Base-by-base conservation (phyloP, 192 early-diverging fungal species). In the Coemansia sp. region DNA sequence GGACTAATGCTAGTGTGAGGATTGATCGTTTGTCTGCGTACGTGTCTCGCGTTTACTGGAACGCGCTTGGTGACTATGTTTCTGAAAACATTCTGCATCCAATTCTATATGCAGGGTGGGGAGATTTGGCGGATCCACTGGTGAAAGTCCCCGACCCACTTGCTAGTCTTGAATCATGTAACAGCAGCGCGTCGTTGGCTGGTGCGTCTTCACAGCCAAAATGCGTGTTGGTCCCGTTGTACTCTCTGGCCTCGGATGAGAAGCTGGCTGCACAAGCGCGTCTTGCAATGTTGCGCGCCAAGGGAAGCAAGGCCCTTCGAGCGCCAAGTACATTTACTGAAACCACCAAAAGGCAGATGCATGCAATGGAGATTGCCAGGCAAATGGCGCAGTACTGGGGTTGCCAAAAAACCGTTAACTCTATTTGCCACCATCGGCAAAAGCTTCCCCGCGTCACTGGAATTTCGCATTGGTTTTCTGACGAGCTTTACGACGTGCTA, bases 321-420 rank as follows among this genome's bases (percentile, higher is more conserved):
- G 75, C 67, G 37, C 70, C 75, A 14, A 72, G 75, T 56, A 75
- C 65, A 20, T 83, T 83, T 45, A 83, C 81, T 7, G 76, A 83
- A 41, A 58, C 63, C 39, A 71, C 81, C 12, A 83, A 83, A 67
- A 68, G 41, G 61, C 80, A 77, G 49, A 72, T 77, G 14, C 75
- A 77, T 41, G 80, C 75, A 11, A 83, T 83, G 80, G 75, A 83
- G 49, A 68, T 83, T 60, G 75, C 80, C 10, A 72, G 80, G 13
- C 75, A 83, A 46, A 83, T 83, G 80, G 80, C 80, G 5, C 75
- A 77, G 69, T 83, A 83, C 63, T 83, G 80, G 80, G 80, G 80
- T 40, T 46, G 66, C 16, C 66, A 83, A 37, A 69, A 77, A n/a
- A 51, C 68, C 11, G 75, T 77, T 7, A 55, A 68, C 49, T 83